Percentiles rank a stretch among this genome's conserved stretches.
Conservation (phyloP, 345 rosid species). For the Sonneratia alba region DNA sequence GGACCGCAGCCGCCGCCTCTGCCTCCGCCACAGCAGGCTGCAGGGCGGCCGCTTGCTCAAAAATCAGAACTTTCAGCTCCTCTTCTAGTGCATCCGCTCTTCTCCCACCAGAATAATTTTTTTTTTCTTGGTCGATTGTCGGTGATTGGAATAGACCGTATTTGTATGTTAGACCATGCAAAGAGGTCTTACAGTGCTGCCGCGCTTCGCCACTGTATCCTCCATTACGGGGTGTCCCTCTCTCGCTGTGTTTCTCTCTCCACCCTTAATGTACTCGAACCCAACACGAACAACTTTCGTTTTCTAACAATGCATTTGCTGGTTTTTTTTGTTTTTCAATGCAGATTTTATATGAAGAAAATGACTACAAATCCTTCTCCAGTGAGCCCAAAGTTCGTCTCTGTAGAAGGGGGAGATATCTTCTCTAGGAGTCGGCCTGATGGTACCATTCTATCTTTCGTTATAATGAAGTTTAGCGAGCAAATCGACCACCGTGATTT, state of each 20-base stretch:
- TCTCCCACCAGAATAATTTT: too few species aligned
- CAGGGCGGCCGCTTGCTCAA: background rate
- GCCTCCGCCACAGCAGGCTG: background rate
- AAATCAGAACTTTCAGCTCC: background rate
- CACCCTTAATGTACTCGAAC: background rate
- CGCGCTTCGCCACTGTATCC: slow-evolving; percentile 9
- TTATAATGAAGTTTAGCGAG: background rate
- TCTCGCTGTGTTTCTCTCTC: background rate
- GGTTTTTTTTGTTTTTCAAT: background rate
- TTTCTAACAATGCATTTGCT: background rate
- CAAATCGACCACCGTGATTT: background rate
- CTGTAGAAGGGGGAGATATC: slow-evolving; percentile 38
- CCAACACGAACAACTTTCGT: background rate
- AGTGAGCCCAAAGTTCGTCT: slow-evolving; percentile 37
- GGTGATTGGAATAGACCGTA: background rate
- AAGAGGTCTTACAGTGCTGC: slow-evolving; percentile 4
- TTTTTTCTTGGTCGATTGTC: background rate
- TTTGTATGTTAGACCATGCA: slow-evolving; percentile 7
- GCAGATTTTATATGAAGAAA: slow-evolving; percentile 22
- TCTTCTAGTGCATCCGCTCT: background rate
- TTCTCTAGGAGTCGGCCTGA: slow-evolving; percentile 30
- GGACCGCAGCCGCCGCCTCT: background rate
- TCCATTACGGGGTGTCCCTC: slow-evolving; percentile 10
- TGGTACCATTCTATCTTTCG: slow-evolving; percentile 18
- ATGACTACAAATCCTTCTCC: slow-evolving; percentile 41